A percentile compares a stretch with the other conserved stretches of the same genome.
phyloP scores from a whole-genome alignment of 257 asterid genomes.

The Paraleonurus japonicus region DNA sequence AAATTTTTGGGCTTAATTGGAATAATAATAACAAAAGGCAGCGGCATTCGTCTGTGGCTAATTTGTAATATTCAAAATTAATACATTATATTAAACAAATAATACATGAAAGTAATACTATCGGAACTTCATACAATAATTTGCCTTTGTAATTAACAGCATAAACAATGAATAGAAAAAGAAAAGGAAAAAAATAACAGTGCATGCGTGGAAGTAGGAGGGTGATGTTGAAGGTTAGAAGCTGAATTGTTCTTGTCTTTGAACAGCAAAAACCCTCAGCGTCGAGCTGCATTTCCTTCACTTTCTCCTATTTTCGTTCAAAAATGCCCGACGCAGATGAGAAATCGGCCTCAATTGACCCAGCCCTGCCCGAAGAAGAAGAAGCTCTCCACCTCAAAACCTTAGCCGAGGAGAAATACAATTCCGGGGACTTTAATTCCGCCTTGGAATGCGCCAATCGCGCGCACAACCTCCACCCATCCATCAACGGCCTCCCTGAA shows the following conservation, averaged over 20 bases:
- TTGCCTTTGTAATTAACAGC: no score
- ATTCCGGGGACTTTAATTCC: conserved; percentile 55
- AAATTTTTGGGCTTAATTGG: no score
- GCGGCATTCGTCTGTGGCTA: no score
- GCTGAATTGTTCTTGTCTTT: neutral
- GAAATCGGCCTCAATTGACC: conserved; percentile 1
- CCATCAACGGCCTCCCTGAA: conserved; percentile 54
- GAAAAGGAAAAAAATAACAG: no score
- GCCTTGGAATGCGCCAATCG: conserved; percentile 68
- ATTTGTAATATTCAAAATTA: no score
- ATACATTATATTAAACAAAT: no score
- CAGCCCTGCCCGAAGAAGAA: conserved; percentile 30
- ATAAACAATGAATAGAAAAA: no score
- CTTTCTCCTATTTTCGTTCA: neutral
- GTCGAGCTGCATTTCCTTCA: neutral
- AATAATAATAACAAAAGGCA: no score
- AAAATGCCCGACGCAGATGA: conserved; percentile 35
- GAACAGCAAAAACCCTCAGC: conserved; percentile 26
- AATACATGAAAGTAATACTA: no score
- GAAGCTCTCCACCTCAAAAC: conserved; percentile 55
- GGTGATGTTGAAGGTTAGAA: neutral
- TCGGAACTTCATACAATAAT: no score
- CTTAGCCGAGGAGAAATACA: conserved; percentile 56
- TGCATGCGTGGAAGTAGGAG: neutral
- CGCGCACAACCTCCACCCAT: conserved; percentile 56